Percentiles rank a stretch among this genome's conserved stretches.
Conservation (phyloP, 2,329 filamentous ascomycete species). For the Immersiporthe knoxdaviesiana region DNA sequence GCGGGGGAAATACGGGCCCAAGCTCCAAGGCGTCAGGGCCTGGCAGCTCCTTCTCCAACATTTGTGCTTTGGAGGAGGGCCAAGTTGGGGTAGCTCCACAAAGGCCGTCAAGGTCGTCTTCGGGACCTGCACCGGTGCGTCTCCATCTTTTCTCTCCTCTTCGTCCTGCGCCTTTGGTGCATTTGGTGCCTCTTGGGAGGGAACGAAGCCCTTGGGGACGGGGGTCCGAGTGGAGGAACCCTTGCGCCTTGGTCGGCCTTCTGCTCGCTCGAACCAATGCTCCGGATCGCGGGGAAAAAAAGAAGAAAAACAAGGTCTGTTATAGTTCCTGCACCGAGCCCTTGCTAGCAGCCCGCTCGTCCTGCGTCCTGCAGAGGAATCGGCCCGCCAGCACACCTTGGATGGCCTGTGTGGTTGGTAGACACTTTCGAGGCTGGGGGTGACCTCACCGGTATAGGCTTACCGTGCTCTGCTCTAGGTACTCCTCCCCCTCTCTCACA, state of each 20-base stretch:
- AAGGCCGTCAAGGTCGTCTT: too few relatives aligned
- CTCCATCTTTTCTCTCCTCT: not conserved
- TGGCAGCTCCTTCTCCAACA: not conserved
- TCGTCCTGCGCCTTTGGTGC: too few relatives aligned
- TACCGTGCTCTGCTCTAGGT: too few relatives aligned
- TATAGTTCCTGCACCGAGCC: not conserved
- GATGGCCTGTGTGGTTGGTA: too few relatives aligned
- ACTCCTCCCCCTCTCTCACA: too few relatives aligned
- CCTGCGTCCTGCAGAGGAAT: slow-evolving; percentile 9
- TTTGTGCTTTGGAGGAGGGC: not conserved
- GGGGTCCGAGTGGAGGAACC: too few relatives aligned
- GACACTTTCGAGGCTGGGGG: too few relatives aligned
- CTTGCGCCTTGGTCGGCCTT: slow-evolving; percentile 1
- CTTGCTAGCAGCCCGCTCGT: not conserved
- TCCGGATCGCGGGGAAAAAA: not conserved
- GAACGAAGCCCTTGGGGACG: too few relatives aligned
- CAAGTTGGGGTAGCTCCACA: not conserved
- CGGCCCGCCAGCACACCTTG: slow-evolving; percentile 6
- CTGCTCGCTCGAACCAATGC: slow-evolving; percentile 2
- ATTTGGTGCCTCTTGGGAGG: too few relatives aligned
- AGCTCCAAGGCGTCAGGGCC: not conserved
- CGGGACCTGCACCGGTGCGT: not conserved
- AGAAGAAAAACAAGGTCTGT: not conserved
- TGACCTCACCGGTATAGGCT: not conserved
- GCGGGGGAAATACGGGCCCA: slow-evolving; percentile 1